Conservation (phyloP, 164 flowering plant species). For the Nymphaea colorata region DNA sequence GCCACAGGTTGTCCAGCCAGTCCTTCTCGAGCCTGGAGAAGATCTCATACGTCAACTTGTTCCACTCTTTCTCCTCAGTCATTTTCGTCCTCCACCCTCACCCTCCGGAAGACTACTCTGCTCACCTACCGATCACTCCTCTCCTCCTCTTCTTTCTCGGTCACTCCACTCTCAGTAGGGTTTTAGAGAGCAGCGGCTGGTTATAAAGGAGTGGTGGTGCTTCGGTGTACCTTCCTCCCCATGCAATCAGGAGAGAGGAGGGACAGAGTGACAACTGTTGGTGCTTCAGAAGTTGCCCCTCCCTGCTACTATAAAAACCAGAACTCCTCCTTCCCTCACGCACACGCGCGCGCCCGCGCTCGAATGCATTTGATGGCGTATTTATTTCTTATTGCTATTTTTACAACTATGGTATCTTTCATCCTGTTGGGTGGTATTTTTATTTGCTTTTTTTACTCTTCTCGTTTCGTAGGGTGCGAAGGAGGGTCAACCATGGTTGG, state of each 20-base stretch:
- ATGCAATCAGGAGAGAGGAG: neutral
- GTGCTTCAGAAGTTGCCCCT: neutral
- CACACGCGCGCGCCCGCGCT: neutral
- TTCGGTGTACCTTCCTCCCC: neutral
- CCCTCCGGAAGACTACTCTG: no score
- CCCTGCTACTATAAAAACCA: no score
- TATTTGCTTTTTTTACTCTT: neutral
- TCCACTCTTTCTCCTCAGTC: neutral
- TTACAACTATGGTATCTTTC: neutral
- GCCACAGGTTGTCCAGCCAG: neutral
- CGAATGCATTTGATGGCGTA: neutral
- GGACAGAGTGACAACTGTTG: neutral
- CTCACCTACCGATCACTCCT: neutral
- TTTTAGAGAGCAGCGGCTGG: neutral
- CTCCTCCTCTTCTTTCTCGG: neutral
- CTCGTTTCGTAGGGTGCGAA: neutral
- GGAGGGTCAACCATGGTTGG: neutral
- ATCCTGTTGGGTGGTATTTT: neutral
- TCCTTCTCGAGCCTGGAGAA: conserved; percentile 1
- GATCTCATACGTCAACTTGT: neutral
- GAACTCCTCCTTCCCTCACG: no score
- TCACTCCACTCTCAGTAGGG: neutral
- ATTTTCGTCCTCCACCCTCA: neutral
- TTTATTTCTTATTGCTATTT: no score
- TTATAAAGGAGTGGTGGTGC: neutral